A percentile compares a stretch with the other conserved stretches of the same genome.
phyloP scores from a whole-genome alignment of 352 stramenopile genomes.

The Phytophthora macrochlamydospora region DNA sequence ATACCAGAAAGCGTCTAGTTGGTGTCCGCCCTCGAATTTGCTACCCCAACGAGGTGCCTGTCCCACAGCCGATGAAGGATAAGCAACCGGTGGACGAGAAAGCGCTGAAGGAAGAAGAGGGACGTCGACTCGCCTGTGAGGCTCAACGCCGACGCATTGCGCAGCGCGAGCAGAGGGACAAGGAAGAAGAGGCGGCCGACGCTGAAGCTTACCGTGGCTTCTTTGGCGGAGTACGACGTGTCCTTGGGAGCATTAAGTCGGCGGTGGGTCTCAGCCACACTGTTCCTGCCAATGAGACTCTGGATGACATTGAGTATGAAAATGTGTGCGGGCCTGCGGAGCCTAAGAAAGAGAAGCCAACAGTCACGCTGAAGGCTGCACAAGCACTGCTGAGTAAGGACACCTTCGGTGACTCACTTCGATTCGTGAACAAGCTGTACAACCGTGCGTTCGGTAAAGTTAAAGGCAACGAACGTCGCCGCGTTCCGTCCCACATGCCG shows the following conservation, averaged over 20 bases:
- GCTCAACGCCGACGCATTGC: conserved; percentile 58
- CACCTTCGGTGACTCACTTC: conserved; percentile 92
- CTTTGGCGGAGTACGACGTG: conserved; percentile 9
- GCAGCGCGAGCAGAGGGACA: conserved; percentile 33
- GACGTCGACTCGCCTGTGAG: conserved; percentile 67
- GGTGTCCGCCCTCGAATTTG: conserved; percentile 54
- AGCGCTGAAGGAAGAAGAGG: conserved; percentile 58
- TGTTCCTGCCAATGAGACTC: conserved; percentile 45
- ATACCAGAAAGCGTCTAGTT: conserved; percentile 54
- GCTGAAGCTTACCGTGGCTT: conserved; percentile 20
- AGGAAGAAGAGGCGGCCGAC: conserved; percentile 15
- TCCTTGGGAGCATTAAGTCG: conserved; percentile 34
- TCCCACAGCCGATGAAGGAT: conserved; percentile 19
- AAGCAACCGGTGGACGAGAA: conserved; percentile 19
- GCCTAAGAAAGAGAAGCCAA: conserved; percentile 19
- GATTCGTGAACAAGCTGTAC: conserved; percentile 93
- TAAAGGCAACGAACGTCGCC: conserved; percentile 50
- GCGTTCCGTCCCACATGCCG: conserved; percentile 95
- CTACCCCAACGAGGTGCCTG: conserved; percentile 52
- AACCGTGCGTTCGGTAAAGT: conserved; percentile 88
- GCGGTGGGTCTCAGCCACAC: conserved; percentile 46
- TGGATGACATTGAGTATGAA: conserved; percentile 75
- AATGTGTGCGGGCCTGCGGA: conserved; percentile 52
- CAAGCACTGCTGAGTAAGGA: conserved; percentile 82
- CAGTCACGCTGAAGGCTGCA: conserved; percentile 26